Conservation (phyloP, 202 grass and related monocot species). For the Carex arenaria region DNA sequence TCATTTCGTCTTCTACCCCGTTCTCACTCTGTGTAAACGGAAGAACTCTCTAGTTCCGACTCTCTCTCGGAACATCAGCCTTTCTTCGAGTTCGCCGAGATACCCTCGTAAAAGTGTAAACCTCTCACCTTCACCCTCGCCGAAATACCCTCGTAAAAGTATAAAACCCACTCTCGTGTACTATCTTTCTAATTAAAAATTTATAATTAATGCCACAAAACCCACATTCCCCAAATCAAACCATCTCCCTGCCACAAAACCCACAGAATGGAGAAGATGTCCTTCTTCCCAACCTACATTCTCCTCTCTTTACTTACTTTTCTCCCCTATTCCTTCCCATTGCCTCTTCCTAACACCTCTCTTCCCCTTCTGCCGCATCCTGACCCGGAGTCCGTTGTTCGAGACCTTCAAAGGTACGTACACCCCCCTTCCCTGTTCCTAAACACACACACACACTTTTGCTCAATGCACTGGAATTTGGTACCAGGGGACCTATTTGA, state of each 20-base stretch:
- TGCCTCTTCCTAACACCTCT: slow-evolving; percentile 56
- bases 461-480: background rate
- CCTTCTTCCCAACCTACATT: slow-evolving; percentile 26
- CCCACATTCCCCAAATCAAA: slow-evolving; percentile 18
- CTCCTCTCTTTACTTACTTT: slow-evolving; percentile 24
- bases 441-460: background rate
- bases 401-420: slow-evolving; percentile 66
- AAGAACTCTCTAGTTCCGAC: too few species aligned
- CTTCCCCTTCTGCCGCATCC: slow-evolving; percentile 22
- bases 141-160: too few species aligned
- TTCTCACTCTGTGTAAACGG: slow-evolving; percentile 17
- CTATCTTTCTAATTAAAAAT: background rate
- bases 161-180: slow-evolving; percentile 9
- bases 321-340: slow-evolving; percentile 25
- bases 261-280: slow-evolving; percentile 26
- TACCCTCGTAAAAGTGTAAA: slow-evolving; percentile 13
- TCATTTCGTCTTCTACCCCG: slow-evolving; percentile 17
- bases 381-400: slow-evolving; percentile 61
- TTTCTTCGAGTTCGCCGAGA: too few species aligned
- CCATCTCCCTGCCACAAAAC: slow-evolving; percentile 10
- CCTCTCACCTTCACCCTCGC: slow-evolving; percentile 6
- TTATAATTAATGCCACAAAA: background rate
- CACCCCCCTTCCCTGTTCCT: background rate
- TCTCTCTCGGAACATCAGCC: too few species aligned
- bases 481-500: background rate